These are phyloP conservation scores for Triticum timopheevii DNA, from an alignment of 176 grass and related monocot genomes.

Conservation along the genomic window DNA sequence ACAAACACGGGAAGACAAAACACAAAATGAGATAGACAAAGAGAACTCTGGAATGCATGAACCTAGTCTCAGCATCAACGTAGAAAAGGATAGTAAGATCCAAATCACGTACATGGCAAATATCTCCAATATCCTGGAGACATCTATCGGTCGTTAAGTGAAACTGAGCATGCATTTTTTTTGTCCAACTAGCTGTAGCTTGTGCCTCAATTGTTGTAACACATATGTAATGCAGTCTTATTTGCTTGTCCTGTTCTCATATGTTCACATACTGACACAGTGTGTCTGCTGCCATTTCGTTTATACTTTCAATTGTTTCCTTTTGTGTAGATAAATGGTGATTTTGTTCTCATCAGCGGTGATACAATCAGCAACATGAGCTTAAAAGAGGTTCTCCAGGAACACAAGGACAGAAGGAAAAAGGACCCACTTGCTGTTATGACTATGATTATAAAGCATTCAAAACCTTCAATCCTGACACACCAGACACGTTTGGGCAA, in stretches of 20 bases:
- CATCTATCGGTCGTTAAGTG: neutral
- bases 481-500: conserved; percentile 79
- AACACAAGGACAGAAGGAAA: conserved; percentile 91
- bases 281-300: neutral
- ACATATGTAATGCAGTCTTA: neutral
- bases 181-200: neutral
- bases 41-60: neutral
- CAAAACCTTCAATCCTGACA: conserved; percentile 68
- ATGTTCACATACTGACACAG: neutral
- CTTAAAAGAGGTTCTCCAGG: conserved; percentile 68
- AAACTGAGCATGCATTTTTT: neutral
- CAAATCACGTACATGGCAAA: neutral
- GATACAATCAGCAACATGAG: conserved; percentile 95
- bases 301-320: conserved; percentile 19
- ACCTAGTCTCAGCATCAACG: neutral
- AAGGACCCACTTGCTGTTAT: conserved; percentile 88
- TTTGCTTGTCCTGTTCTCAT: neutral
- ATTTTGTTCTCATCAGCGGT: conserved; percentile 94
- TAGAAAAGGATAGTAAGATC: neutral
- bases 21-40: neutral
- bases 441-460: conserved; percentile 92
- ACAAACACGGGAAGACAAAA: neutral
- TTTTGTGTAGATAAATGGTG: conserved; percentile 76
- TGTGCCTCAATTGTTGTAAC: conserved; percentile 6
- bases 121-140: neutral